Evolutionary conservation across 768 basidiomycete species (phyloP), one percentile per base, ranked within the genome.

Genomic region (Hygrophorus russula): DNA sequence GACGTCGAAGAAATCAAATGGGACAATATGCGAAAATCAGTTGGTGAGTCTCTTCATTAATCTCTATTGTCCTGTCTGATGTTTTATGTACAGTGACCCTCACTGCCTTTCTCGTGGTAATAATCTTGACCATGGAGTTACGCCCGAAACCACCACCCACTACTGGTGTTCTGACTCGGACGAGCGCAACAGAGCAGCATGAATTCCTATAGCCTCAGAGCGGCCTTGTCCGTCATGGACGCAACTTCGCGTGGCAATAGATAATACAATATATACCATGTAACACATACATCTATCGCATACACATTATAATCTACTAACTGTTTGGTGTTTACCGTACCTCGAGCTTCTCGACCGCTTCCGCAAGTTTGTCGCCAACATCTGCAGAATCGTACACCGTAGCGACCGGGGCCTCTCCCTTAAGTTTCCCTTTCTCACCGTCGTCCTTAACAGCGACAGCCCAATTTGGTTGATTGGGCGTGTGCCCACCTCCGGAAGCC

Each of bases 11-110:
- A 88, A 53, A 79, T 82, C 27, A 86, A 81, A 55, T 91, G 89
- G 88, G 76, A 87, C 52, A 91, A 87, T 48, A 87, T 89, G 78
- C 78, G 85, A 40, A 77, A 78, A 46, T 80, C 84, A 43, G 85
- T 91, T 42, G 65, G 86, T 84, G 51, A 59, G 78, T 73, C 18
- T 20, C n/a, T 37, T 20, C 29, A 20, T 29, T 24, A 13, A 4
- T 13, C 30, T 15, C 6, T 39, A 13, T 18, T 29, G 24, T 44
- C 19, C 20, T 28, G 9, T 17, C 41, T 18, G 36, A 41, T 18
- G 14, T 43, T 4, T 20, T n/a, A n/a, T n/a, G 36, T 42, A 10
- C 41, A 87, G 84, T 71, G 28, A 73, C 81, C 1, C 66, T 88
- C 18, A 63, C 69, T 18, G 76, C 67, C 6, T 83, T 88, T 50